Percentiles rank a stretch among this genome's conserved stretches.
These are phyloP conservation scores for Myotisia sp. DNA, from an alignment of 2,329 filamentous ascomycete genomes.

Conservation along the genomic window DNA sequence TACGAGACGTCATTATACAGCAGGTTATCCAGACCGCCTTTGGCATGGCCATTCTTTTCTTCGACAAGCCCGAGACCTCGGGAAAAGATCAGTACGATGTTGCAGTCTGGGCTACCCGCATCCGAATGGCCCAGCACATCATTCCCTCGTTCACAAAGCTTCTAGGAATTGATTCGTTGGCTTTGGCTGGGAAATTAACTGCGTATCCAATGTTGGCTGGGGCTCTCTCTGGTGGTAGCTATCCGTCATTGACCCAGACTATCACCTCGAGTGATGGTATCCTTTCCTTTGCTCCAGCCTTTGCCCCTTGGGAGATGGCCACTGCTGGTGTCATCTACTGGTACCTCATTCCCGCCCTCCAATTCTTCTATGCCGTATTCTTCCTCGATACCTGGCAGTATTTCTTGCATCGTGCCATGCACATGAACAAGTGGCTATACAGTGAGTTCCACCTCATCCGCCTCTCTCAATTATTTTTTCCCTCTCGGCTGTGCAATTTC, in stretches of 20 bases:
- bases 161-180: conserved; percentile 60
- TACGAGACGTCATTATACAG: conserved; percentile 81
- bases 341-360: conserved; percentile 57
- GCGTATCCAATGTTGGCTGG: conserved; percentile 60
- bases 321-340: conserved; percentile 69
- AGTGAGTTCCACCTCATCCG: conserved; percentile 48
- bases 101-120: conserved; percentile 72
- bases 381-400: conserved; percentile 97
- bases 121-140: conserved; percentile 64
- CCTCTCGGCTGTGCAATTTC: neutral
- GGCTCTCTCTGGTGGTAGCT: conserved; percentile 63
- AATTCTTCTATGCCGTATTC: conserved; percentile 59
- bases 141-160: conserved; percentile 57
- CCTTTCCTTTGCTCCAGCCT: conserved; percentile 46
- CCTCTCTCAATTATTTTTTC: neutral
- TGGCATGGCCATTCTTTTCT: conserved; percentile 51
- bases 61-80: conserved; percentile 57
- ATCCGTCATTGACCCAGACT: conserved; percentile 54
- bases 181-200: conserved; percentile 61
- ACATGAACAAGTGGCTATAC: conserved; percentile 94
- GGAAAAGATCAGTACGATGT: conserved; percentile 78
- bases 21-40: conserved; percentile 75
- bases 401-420: conserved; percentile 91
- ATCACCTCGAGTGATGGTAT: conserved; percentile 39
- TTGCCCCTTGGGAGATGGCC: conserved; percentile 68